Percentiles rank a stretch among this genome's conserved stretches.
Conservation (phyloP, 257 asterid genomes). For the Solanum habrochaites region DNA sequence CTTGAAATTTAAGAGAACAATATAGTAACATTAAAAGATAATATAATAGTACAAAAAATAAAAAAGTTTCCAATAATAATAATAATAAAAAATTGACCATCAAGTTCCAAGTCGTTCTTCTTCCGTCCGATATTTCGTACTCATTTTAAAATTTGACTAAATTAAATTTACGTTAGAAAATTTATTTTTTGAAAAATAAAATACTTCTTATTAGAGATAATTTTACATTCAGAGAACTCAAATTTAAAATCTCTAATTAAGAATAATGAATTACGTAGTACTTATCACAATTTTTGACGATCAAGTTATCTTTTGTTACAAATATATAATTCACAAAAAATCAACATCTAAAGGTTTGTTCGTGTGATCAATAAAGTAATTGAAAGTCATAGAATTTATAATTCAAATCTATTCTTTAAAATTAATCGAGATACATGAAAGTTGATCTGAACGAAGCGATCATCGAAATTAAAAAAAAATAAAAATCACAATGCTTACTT, state of each 20-base stretch:
- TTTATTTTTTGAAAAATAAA: not conserved
- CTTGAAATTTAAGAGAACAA: not conserved
- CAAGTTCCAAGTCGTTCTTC: not conserved
- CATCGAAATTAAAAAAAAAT: not conserved
- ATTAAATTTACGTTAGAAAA: not conserved
- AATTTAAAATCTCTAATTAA: too few relatives aligned
- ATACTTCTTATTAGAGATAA: not conserved
- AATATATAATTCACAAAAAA: not conserved
- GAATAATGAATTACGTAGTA: not conserved
- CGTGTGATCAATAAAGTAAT: not conserved
- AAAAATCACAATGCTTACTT: not conserved
- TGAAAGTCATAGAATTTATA: too few relatives aligned
- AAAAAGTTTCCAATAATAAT: not conserved
- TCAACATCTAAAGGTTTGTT: too few relatives aligned
- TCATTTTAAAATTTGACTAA: not conserved
- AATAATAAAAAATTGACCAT: not conserved
- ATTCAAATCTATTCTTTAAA: too few relatives aligned
- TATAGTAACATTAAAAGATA: not conserved
- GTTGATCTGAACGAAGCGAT: too few relatives aligned
- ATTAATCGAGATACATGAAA: too few relatives aligned
- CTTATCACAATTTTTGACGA: not conserved
- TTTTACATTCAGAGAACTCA: too few relatives aligned
- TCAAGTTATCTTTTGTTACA: not conserved
- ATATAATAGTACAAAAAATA: not conserved
- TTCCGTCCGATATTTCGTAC: not conserved